Base-by-base conservation (phyloP, 1,284 basidiomycete species). In the Trametes versicolor region DNA sequence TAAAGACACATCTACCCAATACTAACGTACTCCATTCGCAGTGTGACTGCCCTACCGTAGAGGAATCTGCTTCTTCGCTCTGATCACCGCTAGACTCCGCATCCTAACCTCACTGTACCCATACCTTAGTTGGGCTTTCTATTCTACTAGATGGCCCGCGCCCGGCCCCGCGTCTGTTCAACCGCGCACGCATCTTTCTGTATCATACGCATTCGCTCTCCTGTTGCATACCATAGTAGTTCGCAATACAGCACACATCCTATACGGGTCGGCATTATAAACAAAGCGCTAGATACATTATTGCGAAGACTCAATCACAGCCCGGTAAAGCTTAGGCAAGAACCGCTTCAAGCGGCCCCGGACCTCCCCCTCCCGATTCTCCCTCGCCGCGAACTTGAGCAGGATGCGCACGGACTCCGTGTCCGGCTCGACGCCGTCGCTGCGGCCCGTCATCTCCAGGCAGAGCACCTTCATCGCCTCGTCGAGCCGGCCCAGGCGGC, bases 31-130 rank as follows among this genome's bases (percentile, higher is more conserved):
- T 32, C 45, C 43, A 7, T n/a, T 64, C 25, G 63, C 65, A 92
- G 90, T 98, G 95, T 76, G 93, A 96, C 76, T 98, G 95, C 73
- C 93, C 94, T 36, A 86, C 91, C 3, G 95, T 97, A 52, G 94
- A 96, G 77, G 94, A 96, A 72, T 74, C 86, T 37, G 76, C 75
- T 43, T 62, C 69, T 37, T 69, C 72, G 41, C 70, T 69, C 27
- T 63, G 64, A 63, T 65, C 67, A 63, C 23, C 63, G 57, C 56
- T 60, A 58, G 55, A 65, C 29, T 55, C 25, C 45, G 19, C 41
- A 43, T 17, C 41, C 15, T 17, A 56, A 41, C 71, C 29, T 32
- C 64, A 53, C 60, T 54, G 65, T 60, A 62, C 41, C 56, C 54
- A 68, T 68, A 67, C 66, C 50, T 66, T 66, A 53, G 27, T 12